A percentile compares a stretch with the other conserved stretches of the same genome.
Conservation (phyloP, 1,284 basidiomycete species). For the Trichosporon sp. region DNA sequence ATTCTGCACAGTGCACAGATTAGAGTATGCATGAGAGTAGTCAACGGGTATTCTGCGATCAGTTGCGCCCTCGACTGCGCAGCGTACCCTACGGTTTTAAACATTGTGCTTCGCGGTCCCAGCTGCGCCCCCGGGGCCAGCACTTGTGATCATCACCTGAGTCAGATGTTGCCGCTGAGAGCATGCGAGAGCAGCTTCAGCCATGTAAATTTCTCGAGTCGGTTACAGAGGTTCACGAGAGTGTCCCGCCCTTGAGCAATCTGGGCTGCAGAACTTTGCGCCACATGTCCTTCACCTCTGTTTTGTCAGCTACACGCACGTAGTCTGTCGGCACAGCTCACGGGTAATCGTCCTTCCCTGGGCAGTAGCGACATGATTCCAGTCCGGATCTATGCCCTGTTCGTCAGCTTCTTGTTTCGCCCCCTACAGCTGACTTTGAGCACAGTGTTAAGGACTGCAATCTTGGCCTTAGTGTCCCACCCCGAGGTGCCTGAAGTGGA, state of each 20-base stretch:
- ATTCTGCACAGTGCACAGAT: too few species aligned
- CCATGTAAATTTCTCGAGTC: too few species aligned
- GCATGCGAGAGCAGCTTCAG: too few species aligned
- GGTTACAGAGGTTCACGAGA: too few species aligned
- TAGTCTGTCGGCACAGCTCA: slow-evolving; percentile 21
- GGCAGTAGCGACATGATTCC: slow-evolving; percentile 12
- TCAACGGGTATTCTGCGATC: too few species aligned
- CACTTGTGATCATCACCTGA: too few species aligned
- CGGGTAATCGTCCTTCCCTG: slow-evolving; percentile 16
- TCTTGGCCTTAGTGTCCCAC: slow-evolving; percentile 9
- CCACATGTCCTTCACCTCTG: slow-evolving; percentile 37
- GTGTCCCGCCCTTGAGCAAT: slow-evolving; percentile 24
- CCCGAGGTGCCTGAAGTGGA: slow-evolving; percentile 12
- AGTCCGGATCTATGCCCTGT: slow-evolving; percentile 15
- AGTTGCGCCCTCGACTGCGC: too few species aligned
- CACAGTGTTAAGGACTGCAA: neutral
- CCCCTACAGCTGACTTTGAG: neutral
- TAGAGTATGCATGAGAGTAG: too few species aligned
- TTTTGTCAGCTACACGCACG: slow-evolving; percentile 1
- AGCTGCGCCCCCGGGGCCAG: too few species aligned
- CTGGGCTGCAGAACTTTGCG: slow-evolving; percentile 31
- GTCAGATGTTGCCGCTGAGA: too few species aligned
- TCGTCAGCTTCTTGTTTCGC: neutral
- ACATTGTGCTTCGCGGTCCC: too few species aligned
- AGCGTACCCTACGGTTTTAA: too few species aligned